These are phyloP conservation scores for Lolium perenne DNA, from an alignment of 176 grass and related monocot species.

Conservation along the genomic window DNA sequence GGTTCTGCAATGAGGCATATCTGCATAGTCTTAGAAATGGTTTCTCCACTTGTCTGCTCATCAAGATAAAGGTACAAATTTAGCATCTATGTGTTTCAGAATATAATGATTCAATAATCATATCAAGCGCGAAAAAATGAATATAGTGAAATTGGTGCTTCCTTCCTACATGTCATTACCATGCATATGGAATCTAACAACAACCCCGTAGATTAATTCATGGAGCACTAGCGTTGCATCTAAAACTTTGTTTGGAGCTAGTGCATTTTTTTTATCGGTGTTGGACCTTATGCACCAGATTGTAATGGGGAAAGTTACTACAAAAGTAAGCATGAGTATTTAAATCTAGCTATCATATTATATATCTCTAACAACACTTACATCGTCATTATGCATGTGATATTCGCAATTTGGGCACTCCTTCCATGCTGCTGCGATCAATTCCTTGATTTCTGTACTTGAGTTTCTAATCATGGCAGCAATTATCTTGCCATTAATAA, in stretches of 20 bases:
- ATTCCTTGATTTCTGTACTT: conserved; percentile 39
- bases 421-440: conserved; percentile 41
- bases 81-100: not conserved
- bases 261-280: not conserved
- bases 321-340: not conserved
- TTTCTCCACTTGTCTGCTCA: not conserved
- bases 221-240: not conserved
- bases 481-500: conserved; percentile 58
- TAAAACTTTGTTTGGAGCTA: too few relatives aligned
- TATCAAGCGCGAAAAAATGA: not conserved
- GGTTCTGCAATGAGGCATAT: not conserved
- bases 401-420: conserved; percentile 71
- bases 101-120: not conserved
- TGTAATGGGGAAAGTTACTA: not conserved
- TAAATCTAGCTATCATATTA: not conserved
- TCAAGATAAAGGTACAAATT: not conserved
- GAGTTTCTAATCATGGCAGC: conserved; percentile 43
- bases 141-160: not conserved
- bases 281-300: not conserved
- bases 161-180: not conserved
- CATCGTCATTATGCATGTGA: conserved; percentile 63
- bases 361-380: conserved; percentile 39
- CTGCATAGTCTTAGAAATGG: not conserved
- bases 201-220: not conserved
- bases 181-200: not conserved